Conservation (phyloP, 805 yeast species). For the Brettanomyces bruxellensis region DNA sequence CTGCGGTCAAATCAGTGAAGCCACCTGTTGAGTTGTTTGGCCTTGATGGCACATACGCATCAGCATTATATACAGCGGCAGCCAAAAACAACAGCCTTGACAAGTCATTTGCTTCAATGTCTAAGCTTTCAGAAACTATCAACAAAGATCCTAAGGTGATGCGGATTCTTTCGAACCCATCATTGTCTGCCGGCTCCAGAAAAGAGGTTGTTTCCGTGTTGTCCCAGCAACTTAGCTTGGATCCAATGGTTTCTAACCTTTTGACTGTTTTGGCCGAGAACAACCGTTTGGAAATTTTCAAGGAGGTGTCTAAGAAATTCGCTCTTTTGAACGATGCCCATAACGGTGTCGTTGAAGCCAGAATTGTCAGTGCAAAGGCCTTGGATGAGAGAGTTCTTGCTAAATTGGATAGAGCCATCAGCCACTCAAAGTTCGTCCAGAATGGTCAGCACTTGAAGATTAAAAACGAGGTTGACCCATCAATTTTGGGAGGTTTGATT, state of each 20-base stretch:
- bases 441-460: conserved; percentile 78
- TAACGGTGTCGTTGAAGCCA: conserved; percentile 88
- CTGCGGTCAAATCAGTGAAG: conserved; percentile 46
- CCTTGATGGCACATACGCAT: conserved; percentile 93
- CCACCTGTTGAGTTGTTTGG: conserved; percentile 94
- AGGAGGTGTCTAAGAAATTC: conserved; percentile 61
- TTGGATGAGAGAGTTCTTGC: conserved; percentile 73
- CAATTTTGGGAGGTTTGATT: conserved; percentile 89
- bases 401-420: conserved; percentile 71
- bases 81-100: conserved; percentile 72
- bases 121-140: conserved; percentile 45
- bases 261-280: conserved; percentile 83
- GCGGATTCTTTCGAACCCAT: conserved; percentile 68
- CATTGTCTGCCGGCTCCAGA: conserved; percentile 72
- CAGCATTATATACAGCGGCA: conserved; percentile 89
- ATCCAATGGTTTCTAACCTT: conserved; percentile 69
- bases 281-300: conserved; percentile 77
- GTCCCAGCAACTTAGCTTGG: conserved; percentile 39
- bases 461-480: conserved; percentile 76
- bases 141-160: conserved; percentile 54
- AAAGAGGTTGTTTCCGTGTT: conserved; percentile 56
- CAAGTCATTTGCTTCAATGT: conserved; percentile 55
- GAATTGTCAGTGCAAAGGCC: conserved; percentile 79
- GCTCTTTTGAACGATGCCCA: conserved; percentile 75
- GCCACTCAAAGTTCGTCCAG: conserved; percentile 76